These are phyloP conservation scores for Neoscytalidium dimidiatum DNA, from an alignment of 2,329 filamentous ascomycete genomes.

Conservation along the genomic window DNA sequence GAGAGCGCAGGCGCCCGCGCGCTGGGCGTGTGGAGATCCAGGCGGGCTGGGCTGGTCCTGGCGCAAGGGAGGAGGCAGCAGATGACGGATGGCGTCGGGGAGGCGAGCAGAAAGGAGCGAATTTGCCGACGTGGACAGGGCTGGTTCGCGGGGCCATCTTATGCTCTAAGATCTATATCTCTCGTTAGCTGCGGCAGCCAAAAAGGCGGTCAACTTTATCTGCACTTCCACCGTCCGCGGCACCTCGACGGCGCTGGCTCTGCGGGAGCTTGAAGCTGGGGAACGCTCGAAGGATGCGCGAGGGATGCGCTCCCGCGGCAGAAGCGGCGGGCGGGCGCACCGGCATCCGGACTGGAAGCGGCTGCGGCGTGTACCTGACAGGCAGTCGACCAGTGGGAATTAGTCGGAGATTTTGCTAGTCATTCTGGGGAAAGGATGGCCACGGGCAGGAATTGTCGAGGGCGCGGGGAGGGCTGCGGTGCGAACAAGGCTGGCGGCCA, in stretches of 20 bases:
- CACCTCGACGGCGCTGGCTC: background rate
- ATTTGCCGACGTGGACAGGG: background rate
- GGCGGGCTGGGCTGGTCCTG: background rate
- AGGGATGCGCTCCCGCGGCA: background rate
- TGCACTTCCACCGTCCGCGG: background rate
- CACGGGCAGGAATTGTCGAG: background rate
- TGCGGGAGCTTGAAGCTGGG: background rate
- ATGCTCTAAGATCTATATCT: slow-evolving; percentile 9
- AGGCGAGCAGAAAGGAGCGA: background rate
- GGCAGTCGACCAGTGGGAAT: background rate
- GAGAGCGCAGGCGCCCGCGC: background rate
- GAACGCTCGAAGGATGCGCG: background rate
- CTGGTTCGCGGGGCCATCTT: slow-evolving; percentile 1
- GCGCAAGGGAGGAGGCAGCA: background rate
- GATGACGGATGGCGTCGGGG: background rate
- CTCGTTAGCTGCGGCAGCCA: slow-evolving; percentile 5
- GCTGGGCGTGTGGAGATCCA: background rate
- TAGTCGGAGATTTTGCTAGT: slow-evolving; percentile 8
- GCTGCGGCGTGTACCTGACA: background rate
- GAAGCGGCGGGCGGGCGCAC: background rate
- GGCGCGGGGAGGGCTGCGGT: background rate
- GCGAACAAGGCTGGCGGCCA: slow-evolving; percentile 5
- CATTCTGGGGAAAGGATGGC: background rate
- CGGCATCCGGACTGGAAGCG: too few relatives aligned
- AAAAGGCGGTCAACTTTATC: slow-evolving; percentile 7